These are phyloP conservation scores for Cavenderia fasciculata DNA, from an alignment of 78 protist genomes.

Conservation along the genomic window DNA sequence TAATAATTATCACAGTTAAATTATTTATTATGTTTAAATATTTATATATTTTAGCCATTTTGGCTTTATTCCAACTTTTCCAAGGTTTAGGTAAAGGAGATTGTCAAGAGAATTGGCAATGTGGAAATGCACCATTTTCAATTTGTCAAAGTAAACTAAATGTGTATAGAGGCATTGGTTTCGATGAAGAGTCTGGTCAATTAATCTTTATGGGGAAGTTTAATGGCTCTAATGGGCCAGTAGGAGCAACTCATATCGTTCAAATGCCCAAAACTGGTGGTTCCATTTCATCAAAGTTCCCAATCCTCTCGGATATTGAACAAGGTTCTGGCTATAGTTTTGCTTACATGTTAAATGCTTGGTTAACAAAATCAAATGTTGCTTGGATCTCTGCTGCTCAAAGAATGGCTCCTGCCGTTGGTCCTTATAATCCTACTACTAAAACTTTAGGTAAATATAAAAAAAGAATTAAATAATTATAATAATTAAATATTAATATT, in stretches of 20 bases:
- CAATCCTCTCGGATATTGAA: background rate
- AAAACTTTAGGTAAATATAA: too few species aligned
- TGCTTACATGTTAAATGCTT: background rate
- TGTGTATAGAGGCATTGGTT: background rate
- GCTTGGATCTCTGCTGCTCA: background rate
- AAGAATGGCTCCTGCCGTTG: background rate
- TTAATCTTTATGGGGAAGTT: background rate
- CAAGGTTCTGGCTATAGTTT: background rate
- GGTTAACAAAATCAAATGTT: background rate
- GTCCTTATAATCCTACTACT: background rate
- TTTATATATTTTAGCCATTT: too few species aligned
- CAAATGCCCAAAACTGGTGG: background rate
- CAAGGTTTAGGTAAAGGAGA: too few species aligned
- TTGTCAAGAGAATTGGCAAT: too few species aligned
- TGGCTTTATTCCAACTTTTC: too few species aligned
- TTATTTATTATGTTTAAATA: too few species aligned
- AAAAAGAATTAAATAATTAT: too few species aligned
- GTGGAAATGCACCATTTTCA: background rate
- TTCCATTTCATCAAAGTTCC: background rate
- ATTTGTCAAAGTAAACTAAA: background rate
- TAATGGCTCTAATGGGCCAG: background rate
- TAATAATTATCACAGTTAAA: too few species aligned
- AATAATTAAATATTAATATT: too few species aligned
- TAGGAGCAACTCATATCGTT: background rate
- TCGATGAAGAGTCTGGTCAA: background rate